Base-by-base conservation (phyloP, 2,329 filamentous ascomycete species). In the Stylonectria norvegica region DNA sequence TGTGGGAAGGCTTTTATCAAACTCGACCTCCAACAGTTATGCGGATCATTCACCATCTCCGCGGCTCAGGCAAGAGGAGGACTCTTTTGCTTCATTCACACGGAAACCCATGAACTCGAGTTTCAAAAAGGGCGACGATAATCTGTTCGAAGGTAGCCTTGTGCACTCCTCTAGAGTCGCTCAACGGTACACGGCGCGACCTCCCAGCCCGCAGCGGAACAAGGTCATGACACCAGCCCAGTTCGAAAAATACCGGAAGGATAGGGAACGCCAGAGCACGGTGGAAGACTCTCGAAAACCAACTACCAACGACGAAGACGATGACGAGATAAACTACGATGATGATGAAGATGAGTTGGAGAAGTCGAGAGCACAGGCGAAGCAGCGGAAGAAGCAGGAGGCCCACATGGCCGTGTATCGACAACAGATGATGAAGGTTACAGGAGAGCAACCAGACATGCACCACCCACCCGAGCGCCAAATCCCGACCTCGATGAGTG, bases 391-490 rank as follows among this genome's bases (percentile, higher is more conserved):
- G 56, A 93, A 90, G 70, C 89, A 95, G 61, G 88, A 95, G 64
- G 89, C 89, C 10, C 88, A 93, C 61, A 83, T 95, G 72, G 78
- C 88, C 2, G 84, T 95, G 2, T 95, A 95, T 63, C 80, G 89
- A 42, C 89, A 95, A 62, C 86, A 93, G 65, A 95, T 95, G 89
- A 95, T 91, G 86, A 95, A 95, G 66, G 85, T 93, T 20, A 94
- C 89, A 1, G 89, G 89, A 34, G 87, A 91, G 53, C 68, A 57
- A 25, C 55, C 55, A 8, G 55, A 57, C 18, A 37, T 57, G 43
- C 47, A 56, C 12, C 34, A 73, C 11, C 58, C 68, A 9, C 63
- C 73, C 18, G 77, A 80, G n/a, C 73, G 78, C 11, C 68, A 69
- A 35, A 63, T 83, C 45, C 71, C 75, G 14, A 68, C 74, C 22